phyloP scores from a whole-genome alignment of 1,139 yeast species.

The Saccharomyces hybrid region DNA sequence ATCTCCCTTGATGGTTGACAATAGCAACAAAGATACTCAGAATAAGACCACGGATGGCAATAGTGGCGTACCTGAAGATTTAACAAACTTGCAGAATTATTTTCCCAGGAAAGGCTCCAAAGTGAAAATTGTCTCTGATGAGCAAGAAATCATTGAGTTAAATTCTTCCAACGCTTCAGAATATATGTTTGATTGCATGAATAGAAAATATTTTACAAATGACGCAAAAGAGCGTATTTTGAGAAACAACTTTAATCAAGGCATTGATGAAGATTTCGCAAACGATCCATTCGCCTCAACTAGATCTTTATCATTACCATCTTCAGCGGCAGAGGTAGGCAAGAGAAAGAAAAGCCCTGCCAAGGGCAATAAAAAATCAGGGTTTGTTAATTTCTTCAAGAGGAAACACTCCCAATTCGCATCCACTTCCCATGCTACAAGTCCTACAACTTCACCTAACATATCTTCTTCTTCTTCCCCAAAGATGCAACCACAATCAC shows the following conservation, averaged over 20 bases:
- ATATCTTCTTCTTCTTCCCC: neutral
- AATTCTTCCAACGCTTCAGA: slow-evolving; percentile 12
- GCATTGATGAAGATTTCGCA: slow-evolving; percentile 4
- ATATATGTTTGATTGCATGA: slow-evolving; percentile 21
- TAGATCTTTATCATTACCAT: neutral
- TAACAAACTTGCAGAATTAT: neutral
- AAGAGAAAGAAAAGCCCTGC: slow-evolving; percentile 4
- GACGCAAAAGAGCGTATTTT: slow-evolving; percentile 3
- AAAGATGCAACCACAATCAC: neutral
- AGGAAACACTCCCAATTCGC: slow-evolving; percentile 12
- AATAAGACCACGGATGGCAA: neutral
- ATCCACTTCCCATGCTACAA: neutral
- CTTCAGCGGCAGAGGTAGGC: neutral
- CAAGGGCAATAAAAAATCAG: slow-evolving; percentile 11
- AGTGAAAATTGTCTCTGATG: slow-evolving; percentile 13
- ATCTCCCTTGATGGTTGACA: slow-evolving; percentile 16
- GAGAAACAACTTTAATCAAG: slow-evolving; percentile 3
- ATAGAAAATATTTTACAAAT: slow-evolving; percentile 11
- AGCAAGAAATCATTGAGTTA: slow-evolving; percentile 12
- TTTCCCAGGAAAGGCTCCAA: slow-evolving; percentile 5
- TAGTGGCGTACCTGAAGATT: neutral
- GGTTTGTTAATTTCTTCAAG: slow-evolving; percentile 17
- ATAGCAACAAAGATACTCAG: slow-evolving; percentile 6
- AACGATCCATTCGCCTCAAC: neutral
- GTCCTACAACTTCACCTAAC: neutral